Evolutionary conservation across 192 early-diverging fungal genomes (phyloP), one percentile per base, ranked within the genome.

Genomic region (Entomortierella beljakovae): DNA sequence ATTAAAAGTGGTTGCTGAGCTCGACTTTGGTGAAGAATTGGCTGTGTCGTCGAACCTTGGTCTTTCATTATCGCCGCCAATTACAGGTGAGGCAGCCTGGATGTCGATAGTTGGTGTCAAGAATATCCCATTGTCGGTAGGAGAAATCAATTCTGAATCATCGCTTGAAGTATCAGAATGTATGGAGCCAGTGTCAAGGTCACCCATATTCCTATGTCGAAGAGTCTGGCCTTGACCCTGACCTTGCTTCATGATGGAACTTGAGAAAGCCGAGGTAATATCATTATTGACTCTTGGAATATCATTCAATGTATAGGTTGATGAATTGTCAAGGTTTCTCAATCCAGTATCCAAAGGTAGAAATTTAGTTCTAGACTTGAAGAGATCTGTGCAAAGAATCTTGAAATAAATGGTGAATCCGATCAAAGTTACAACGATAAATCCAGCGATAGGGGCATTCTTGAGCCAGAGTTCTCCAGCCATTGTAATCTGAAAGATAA

Each of bases 401-500:
- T 87, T 88, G 64, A 80, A 76, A 58, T 82, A 88, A 0, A 64
- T 31, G 0, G 88, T 88, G 23, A 87, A 79, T 2, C 82, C 61
- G 6, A 90, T 57, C 26, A 88, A 48, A 2, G 83, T 83, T 1
- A 86, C 37, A 0, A 84, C 55, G n/a, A 83, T 65, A 25, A 84
- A 83, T 0, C 83, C 86, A 11, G 43, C 42, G 0, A 81, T 38
- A 2, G 85, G 62, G 2, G 81, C 86, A 33, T 87, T 71, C 10
- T 84, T 84, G 13, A 89, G 50, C 53, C 85, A 86, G 1, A 91
- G 73, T 3, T 88, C 28, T 3, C 88, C 87, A 6, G 87, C 67
- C 75, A 91, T 86, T 0, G 85, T 87, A 2, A 89, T 62, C 42
- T 89, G 88, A 61, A 87, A 87, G 13, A 91, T 84, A 22, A 86